Evolutionary conservation across 495 filamentous ascomycete species (phyloP).

Genomic region (Penicillium bialowiezense): DNA sequence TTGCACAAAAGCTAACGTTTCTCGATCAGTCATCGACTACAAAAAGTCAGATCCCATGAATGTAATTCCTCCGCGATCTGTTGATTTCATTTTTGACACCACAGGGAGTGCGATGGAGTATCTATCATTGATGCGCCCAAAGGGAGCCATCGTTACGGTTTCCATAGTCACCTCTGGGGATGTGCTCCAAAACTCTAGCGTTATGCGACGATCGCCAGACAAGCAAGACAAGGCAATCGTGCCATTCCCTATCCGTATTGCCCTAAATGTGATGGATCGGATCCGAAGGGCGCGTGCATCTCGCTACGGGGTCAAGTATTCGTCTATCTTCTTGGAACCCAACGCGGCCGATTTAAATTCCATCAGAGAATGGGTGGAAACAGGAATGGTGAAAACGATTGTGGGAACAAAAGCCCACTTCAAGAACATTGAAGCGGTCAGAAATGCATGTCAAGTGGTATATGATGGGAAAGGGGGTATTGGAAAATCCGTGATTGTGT

Average conservation of each 20-base stretch:
- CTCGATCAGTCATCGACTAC: constrained; percentile 46
- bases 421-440: constrained; percentile 41
- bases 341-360: constrained; percentile 38
- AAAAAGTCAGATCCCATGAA: constrained; percentile 37
- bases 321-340: constrained; percentile 34
- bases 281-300: constrained; percentile 23
- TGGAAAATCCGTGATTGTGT: constrained; percentile 45
- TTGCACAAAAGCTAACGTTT: constrained; percentile 18
- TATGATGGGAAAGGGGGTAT: constrained; percentile 50
- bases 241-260: constrained; percentile 25
- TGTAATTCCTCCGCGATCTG: constrained; percentile 36
- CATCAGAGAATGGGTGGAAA: constrained; percentile 38
- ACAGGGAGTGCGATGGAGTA: constrained; percentile 26
- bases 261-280: constrained; percentile 34
- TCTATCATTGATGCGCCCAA: constrained; percentile 36
- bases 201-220: constrained; percentile 15
- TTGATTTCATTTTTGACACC: constrained; percentile 57
- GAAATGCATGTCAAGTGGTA: constrained; percentile 43
- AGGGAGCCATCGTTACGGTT: constrained; percentile 4
- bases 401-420: constrained; percentile 38
- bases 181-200: background rate
- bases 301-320: constrained; percentile 36
- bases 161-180: background rate
- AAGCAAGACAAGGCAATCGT: constrained; percentile 22
- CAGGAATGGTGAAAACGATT: constrained; percentile 42